These are phyloP conservation scores for Posidonia australis DNA, from an alignment of 106 monocot species.

Conservation along the genomic window DNA sequence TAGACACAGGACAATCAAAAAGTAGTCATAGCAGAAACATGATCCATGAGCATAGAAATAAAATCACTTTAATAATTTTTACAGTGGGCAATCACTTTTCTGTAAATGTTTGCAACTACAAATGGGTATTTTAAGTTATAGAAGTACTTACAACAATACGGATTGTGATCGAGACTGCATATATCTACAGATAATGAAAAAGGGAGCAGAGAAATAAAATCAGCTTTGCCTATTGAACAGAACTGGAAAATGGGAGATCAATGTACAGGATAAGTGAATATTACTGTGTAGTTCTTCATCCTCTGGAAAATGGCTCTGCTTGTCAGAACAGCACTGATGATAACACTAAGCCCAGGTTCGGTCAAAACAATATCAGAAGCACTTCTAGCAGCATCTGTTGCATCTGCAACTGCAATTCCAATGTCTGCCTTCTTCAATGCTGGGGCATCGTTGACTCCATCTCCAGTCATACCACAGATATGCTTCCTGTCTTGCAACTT, in stretches of 20 bases:
- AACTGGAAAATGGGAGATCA: not conserved
- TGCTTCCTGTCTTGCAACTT: conserved; percentile 64
- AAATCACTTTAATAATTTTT: no score
- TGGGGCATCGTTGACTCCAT: conserved; percentile 74
- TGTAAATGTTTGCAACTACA: not conserved
- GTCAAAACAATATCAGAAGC: conserved; percentile 80
- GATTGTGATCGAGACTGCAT: conserved; percentile 75
- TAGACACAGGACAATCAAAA: not conserved
- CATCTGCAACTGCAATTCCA: conserved; percentile 67
- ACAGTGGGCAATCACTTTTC: not conserved
- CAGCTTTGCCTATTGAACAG: not conserved
- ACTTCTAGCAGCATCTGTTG: conserved; percentile 66
- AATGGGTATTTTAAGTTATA: not conserved
- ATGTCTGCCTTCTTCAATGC: conserved; percentile 71
- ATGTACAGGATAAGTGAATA: not conserved
- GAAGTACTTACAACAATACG: conserved; percentile 64
- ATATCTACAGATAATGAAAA: conserved; percentile 28
- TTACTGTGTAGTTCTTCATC: conserved; percentile 83
- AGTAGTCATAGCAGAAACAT: no score
- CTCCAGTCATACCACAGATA: conserved; percentile 83
- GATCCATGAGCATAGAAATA: no score
- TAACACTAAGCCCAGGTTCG: conserved; percentile 68
- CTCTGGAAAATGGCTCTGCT: conserved; percentile 76
- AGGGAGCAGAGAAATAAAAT: not conserved
- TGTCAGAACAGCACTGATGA: conserved; percentile 70